Evolutionary conservation across 345 rosid genomes (phyloP), one percentile per base, ranked within the genome.

Genomic region (Acer saccharum): DNA sequence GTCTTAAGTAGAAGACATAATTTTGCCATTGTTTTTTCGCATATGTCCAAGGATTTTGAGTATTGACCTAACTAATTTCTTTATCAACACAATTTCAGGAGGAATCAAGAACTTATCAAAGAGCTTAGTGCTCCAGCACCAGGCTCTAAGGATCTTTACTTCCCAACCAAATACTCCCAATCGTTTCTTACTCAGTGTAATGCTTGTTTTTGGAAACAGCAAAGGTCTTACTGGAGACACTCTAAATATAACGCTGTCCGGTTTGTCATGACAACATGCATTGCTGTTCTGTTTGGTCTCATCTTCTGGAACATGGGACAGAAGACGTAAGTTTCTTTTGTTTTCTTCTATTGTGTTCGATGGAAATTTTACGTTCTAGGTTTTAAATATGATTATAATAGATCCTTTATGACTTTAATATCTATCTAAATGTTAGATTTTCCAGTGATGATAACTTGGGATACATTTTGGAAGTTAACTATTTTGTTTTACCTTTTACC

Each of bases 121-220:
- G 89, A 87, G 77, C 85, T 89, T 0, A 89, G 90, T 74, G 86
- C 82, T 20, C 95, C 98, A 35, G 77, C 85, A 29, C 88, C 84
- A 0, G 93, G 93, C 50, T 88, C 91, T 0, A 83, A 83, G 12
- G 97, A 89, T 71, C 92, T 94, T 60, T 76, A 85, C 75, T 94
- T 94, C 86, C 85, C 70, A 39, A 87, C 93, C 13, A 76, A 86
- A 72, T 94, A 88, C 82, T 89, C 97, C 1, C 97, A 89, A 58
- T 63, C 94, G 7, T 92, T 94, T 74, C 7, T 16, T 0, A 87
- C 87, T 14, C 98, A 92, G 23, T 89, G 81, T 75, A 79, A 58
- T 29, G 97, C 98, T 73, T 90, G 97, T 74, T 90, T 93, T 82
- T 93, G 97, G 97, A 93, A 93, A 81, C 91, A 86, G 46, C 87